Conservation (phyloP, 352 stramenopile species). For the Pythium pectinolyticum region DNA sequence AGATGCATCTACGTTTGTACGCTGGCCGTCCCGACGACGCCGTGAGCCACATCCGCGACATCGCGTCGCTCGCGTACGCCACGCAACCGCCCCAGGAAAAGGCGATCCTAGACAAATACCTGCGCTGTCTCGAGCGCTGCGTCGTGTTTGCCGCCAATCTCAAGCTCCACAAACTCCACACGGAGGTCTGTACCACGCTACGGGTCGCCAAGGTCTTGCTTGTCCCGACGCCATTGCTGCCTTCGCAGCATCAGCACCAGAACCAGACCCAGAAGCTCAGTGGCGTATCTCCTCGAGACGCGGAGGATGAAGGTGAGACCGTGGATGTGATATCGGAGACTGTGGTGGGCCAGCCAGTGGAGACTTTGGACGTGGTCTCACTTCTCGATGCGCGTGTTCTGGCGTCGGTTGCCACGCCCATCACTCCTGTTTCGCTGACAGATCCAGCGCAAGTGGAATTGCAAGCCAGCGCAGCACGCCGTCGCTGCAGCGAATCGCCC, state of each 20-base stretch:
- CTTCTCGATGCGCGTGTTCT: conserved; percentile 2
- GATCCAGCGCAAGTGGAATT: conserved; percentile 28
- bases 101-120: conserved; percentile 39
- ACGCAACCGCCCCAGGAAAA: conserved; percentile 54
- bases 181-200: conserved; percentile 47
- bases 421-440: conserved; percentile 1
- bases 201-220: conserved; percentile 7
- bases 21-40: conserved; percentile 70
- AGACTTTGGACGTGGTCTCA: neutral
- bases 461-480: conserved; percentile 26
- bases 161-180: conserved; percentile 44
- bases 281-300: neutral
- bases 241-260: too few species aligned
- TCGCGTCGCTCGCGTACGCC: conserved; percentile 46
- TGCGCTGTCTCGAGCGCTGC: conserved; percentile 50
- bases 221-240: too few species aligned
- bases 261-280: too few species aligned
- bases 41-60: conserved; percentile 49
- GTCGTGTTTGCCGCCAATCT: conserved; percentile 66
- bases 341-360: neutral
- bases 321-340: neutral
- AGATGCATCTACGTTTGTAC: conserved; percentile 73
- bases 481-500: conserved; percentile 34
- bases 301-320: neutral
- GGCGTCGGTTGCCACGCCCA: conserved; percentile 26